Conservation (phyloP, 202 grass and related monocot genomes). For the Carex arenaria region DNA sequence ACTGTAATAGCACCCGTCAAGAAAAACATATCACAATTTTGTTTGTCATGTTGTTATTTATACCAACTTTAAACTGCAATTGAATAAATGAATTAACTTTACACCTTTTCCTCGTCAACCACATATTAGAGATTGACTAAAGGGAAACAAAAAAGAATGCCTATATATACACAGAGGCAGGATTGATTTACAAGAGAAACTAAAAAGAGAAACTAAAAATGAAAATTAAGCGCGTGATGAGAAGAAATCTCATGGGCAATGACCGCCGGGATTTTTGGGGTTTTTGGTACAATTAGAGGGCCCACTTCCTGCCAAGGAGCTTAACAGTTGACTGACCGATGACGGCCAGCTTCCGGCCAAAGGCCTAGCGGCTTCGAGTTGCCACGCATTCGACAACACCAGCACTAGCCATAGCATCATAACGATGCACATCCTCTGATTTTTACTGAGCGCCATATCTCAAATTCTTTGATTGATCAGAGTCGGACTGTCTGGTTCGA, state of each 20-base stretch:
- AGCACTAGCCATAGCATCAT: neutral
- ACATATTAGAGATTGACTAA: neutral
- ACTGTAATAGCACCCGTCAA: no score
- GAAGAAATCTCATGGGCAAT: neutral
- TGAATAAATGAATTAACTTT: neutral
- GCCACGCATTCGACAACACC: slow-evolving; percentile 14
- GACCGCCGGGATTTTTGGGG: neutral
- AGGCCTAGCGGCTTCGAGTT: neutral
- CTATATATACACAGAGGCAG: neutral
- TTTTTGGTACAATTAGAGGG: neutral
- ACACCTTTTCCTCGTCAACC: neutral
- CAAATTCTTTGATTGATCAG: no score
- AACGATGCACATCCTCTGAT: slow-evolving; percentile 4
- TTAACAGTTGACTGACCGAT: neutral
- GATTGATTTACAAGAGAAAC: neutral
- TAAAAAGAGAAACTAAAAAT: neutral
- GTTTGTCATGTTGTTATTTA: neutral
- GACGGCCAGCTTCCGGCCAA: neutral
- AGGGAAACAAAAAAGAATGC: no score
- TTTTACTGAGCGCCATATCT: neutral
- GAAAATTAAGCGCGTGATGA: neutral
- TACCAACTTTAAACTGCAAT: neutral
- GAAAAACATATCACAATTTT: neutral
- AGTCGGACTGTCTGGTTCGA: neutral
- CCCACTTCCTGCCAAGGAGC: neutral